Base-by-base conservation (phyloP, 176 grass and related monocot species). In the Chrysopogon serrulatus region DNA sequence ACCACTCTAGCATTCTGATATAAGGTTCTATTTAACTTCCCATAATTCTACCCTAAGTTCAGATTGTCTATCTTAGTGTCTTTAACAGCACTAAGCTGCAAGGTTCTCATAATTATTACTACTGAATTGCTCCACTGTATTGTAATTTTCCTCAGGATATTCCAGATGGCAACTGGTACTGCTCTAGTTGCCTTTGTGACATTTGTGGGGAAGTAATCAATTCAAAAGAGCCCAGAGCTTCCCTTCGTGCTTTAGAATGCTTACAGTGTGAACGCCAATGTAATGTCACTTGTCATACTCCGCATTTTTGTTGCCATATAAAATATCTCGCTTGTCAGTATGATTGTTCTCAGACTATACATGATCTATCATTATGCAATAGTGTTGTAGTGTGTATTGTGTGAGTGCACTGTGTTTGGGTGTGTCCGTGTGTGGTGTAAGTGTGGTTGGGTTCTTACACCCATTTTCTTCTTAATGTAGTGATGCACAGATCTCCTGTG, bases 91-190 rank as follows among this genome's bases (percentile, higher is more conserved):
- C 8, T 79, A 80, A 85, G 27, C 5, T 15, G 33, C n/a, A 75
- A 53, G 24, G 32, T 33, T 81, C 76, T 23, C 23, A 51, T 87
- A 85, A 62, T 32, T 53, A 74, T 66, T 45, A 82, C 10, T 59
- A 59, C 56, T 59, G 18, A 30, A 66, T 37, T 19, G 3, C 47
- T 72, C 13, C 10, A 61, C 40, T 67, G 53, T 33, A 30, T 81
- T 83, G 28, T 75, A 47, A 81, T 49, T 35, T 73, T 83, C 39
- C 79, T 80, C 91, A 95, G 93, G 93, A 95, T 27, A 78, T 98
- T 90, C 93, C 92, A 65, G 96, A 95, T 83, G 96, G 85, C 36
- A 91, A 68, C 68, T 98, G 96, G 96, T 98, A 98, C 89, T 98
- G 96, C 60, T 90, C 85, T 74, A 89, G 72, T 59, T 98, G 96